Evolutionary conservation across 140 eudicot genomes (phyloP), one percentile per base, ranked within the genome.

Genomic region (Erigeron philadelphicus): DNA sequence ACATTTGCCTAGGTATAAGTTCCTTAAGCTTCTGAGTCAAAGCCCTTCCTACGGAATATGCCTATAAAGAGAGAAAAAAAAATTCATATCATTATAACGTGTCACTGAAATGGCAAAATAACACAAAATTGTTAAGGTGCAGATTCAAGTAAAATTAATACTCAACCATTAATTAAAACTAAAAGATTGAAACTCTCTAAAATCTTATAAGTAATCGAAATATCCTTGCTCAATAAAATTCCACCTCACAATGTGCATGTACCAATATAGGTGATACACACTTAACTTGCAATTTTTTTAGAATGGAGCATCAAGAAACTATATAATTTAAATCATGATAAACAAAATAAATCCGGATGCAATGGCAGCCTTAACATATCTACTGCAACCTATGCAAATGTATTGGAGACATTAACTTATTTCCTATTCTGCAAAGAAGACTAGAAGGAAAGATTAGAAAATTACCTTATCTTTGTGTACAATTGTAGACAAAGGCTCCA

Each of bases 1-100:
- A 93, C 96, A 93, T 89, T 78, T 93, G 98, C 18, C 98, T 86
- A 5, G 98, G 98, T 75, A 93, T 93, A 70, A 93, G 88, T 81
- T 93, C 98, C 83, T 93, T 93, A 66, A 93, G 87, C 81, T 89
- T 93, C 74, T 89, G 90, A 72, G 98, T 89, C 82, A 93, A 85
- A 71, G 98, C 98, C 82, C 98, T 84, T 67, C 98, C 98, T 15
- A 93, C 90, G 78, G 85, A 61, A 83, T 93, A 93, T 78, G 98
- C 95, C 98, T 93, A 73, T 67, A 79, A 50, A 55, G 21, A 55
- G 72, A 55, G 72, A 71, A 4, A 56, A 38, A 31, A 18, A 64
- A 55, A 61, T 11, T 62, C 35, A 54, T 62, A 64, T 63, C 67
- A 16, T 67, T 58, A 78, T 60, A 60, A 50, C 75, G n/a, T 72